Percentiles rank a stretch among this genome's conserved stretches.
Evolutionary conservation across 768 basidiomycete genomes (phyloP).

Genomic region (Stropharia rugosoannulata): DNA sequence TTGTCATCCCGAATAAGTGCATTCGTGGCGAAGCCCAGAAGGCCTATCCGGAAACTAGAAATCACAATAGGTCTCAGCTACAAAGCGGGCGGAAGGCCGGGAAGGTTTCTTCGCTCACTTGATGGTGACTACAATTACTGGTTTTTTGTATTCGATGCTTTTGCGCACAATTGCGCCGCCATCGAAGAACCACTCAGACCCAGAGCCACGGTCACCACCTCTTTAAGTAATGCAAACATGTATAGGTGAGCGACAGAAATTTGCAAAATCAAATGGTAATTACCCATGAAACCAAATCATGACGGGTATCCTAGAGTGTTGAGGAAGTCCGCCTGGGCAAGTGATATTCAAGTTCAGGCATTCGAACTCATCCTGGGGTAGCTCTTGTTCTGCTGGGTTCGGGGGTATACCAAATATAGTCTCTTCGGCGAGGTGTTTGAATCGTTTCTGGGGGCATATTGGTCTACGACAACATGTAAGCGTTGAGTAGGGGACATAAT

Average conservation of each 20-base stretch:
- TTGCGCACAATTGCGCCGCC: conserved; percentile 70
- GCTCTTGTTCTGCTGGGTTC: conserved; percentile 50
- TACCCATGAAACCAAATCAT: conserved; percentile 91
- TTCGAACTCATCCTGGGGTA: conserved; percentile 73
- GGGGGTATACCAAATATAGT: conserved; percentile 58
- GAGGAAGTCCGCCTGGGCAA: conserved; percentile 56
- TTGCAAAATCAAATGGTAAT: conserved; percentile 19
- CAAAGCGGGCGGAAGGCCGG: not conserved
- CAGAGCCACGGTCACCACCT: conserved; percentile 70
- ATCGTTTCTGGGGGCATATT: conserved; percentile 67
- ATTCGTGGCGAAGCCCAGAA: conserved; percentile 76
- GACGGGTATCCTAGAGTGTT: conserved; percentile 61
- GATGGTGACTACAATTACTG: conserved; percentile 69
- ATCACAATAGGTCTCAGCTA: not conserved
- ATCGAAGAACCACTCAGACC: conserved; percentile 78
- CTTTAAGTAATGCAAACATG: conserved; percentile 32
- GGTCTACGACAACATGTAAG: conserved; percentile 42
- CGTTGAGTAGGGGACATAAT: not conserved
- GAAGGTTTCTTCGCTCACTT: conserved; percentile 44
- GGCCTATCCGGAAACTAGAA: conserved; percentile 69
- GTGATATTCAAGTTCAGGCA: conserved; percentile 82
- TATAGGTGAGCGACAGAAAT: conserved; percentile 4
- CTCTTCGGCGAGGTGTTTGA: conserved; percentile 50
- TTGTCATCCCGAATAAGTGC: conserved; percentile 69
- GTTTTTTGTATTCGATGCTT: conserved; percentile 60